Percentiles rank a stretch among this genome's conserved stretches.
phyloP scores from a whole-genome alignment of 805 yeast species.

The Barnettozyma californica region DNA sequence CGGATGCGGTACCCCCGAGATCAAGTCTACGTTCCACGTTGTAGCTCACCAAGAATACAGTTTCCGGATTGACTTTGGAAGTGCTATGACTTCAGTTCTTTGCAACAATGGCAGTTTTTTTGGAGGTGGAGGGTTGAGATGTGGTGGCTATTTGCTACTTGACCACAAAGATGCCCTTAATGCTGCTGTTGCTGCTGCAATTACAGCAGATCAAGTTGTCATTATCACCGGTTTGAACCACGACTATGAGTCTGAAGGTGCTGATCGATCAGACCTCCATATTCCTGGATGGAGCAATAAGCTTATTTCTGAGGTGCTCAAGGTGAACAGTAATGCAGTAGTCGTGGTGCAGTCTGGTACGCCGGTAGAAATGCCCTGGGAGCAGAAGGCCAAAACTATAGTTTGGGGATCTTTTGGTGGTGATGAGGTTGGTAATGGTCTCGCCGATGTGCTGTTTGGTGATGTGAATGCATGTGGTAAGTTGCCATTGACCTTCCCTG shows the following conservation, averaged over 20 bases:
- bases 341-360: constrained; percentile 59
- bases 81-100: constrained; percentile 33
- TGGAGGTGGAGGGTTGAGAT: constrained; percentile 30
- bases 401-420: constrained; percentile 60
- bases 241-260: constrained; percentile 61
- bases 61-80: constrained; percentile 45
- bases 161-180: constrained; percentile 28
- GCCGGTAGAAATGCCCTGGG: constrained; percentile 58
- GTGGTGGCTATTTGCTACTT: constrained; percentile 29
- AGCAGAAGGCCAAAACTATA: constrained; percentile 35
- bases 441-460: constrained; percentile 58
- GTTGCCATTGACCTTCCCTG: constrained; percentile 51
- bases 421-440: constrained; percentile 51
- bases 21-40: constrained; percentile 30
- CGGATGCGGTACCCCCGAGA: constrained; percentile 50
- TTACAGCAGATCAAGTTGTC: constrained; percentile 46
- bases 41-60: constrained; percentile 39
- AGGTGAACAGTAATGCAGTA: constrained; percentile 46
- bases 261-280: constrained; percentile 46
- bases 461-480: constrained; percentile 59
- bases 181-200: constrained; percentile 44
- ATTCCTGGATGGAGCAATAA: constrained; percentile 46
- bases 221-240: constrained; percentile 46
- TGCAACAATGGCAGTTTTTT: constrained; percentile 14
- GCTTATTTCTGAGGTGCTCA: constrained; percentile 40